Evolutionary conservation across 2,329 filamentous ascomycete genomes (phyloP).

Genomic region (Epichloe coenophiala): DNA sequence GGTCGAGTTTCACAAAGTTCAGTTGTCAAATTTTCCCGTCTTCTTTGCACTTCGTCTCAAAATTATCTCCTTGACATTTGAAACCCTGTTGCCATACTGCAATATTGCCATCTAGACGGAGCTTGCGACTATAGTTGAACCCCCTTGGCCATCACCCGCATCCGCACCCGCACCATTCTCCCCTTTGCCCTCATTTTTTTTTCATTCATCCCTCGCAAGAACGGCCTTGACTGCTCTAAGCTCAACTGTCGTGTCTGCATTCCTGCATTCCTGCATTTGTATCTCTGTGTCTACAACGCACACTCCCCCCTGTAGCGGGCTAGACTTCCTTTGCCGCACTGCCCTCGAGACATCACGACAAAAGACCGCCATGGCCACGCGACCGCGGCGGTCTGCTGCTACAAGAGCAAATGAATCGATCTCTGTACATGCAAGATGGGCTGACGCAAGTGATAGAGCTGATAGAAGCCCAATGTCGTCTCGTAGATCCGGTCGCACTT

Average conservation of each 20-base stretch:
- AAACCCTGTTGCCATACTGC: no score
- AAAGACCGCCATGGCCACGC: conserved; percentile 27
- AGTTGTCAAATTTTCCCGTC: neutral
- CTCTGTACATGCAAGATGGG: conserved; percentile 27
- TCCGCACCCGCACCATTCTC: no score
- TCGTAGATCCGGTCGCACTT: conserved; percentile 35
- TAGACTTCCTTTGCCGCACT: neutral
- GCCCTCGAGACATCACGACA: neutral
- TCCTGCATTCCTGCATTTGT: neutral
- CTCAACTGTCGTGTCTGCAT: neutral
- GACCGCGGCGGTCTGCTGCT: conserved; percentile 33
- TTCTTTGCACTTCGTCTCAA: neutral
- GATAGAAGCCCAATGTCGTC: conserved; percentile 34
- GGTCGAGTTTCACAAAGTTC: neutral
- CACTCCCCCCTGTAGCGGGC: neutral
- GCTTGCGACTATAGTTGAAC: no score
- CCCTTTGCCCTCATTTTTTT: neutral
- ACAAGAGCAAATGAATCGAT: conserved; percentile 29
- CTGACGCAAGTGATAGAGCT: conserved; percentile 24
- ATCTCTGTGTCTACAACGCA: neutral
- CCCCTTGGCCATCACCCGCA: no score
- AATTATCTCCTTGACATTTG: no score
- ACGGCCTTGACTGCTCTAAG: neutral
- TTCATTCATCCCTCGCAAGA: neutral
- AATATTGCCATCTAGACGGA: no score